These are phyloP conservation scores for Apiospora phragmitis DNA, from an alignment of 2,329 filamentous ascomycete genomes.

Conservation along the genomic window DNA sequence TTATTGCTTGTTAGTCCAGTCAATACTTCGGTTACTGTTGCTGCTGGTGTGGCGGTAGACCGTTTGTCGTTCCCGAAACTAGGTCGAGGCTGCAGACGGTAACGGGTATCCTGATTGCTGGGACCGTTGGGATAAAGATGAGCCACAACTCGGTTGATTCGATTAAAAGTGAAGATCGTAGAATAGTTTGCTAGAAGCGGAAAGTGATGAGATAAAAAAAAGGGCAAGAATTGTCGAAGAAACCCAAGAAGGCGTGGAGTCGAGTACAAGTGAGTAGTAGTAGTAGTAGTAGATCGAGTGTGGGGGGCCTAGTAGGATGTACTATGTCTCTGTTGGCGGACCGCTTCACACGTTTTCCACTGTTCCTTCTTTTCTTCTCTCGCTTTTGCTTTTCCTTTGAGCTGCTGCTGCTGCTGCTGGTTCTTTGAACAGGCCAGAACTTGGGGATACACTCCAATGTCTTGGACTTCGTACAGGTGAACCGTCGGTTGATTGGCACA, in stretches of 20 bases:
- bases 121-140: background rate
- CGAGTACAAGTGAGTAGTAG: constrained; percentile 11
- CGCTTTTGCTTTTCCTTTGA: background rate
- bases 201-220: constrained; percentile 15
- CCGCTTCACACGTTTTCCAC: background rate
- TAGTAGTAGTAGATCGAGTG: constrained; percentile 4
- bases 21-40: background rate
- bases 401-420: background rate
- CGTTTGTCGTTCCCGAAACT: background rate
- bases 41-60: background rate
- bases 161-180: constrained; percentile 8
- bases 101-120: constrained; percentile 6
- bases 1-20: background rate
- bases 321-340: constrained; percentile 13
- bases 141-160: constrained; percentile 3
- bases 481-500: constrained; percentile 25
- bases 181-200: constrained; percentile 11
- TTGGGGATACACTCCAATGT: constrained; percentile 26
- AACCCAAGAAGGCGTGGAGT: constrained; percentile 11
- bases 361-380: constrained; percentile 1
- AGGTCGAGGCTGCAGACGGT: constrained; percentile 11
- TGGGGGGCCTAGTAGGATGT: constrained; percentile 18
- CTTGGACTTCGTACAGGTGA: constrained; percentile 24
- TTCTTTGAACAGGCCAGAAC: constrained; percentile 17
- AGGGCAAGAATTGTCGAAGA: constrained; percentile 22